Evolutionary conservation across 2,329 filamentous ascomycete genomes (phyloP).

Genomic region (Colletotrichum sublineola): DNA sequence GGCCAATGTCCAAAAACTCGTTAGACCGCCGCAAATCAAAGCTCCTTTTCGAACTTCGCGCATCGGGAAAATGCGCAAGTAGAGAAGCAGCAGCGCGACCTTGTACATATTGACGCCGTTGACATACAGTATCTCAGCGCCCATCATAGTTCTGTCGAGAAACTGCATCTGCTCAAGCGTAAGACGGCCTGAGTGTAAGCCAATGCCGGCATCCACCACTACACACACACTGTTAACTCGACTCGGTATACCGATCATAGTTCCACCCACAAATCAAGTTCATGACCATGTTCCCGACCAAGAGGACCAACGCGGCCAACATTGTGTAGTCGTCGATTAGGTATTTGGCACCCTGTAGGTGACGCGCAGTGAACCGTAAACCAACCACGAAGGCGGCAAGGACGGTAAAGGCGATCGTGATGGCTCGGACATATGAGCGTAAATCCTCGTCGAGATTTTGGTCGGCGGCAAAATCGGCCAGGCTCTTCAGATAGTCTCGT

Average conservation of each 20-base stretch:
- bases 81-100: conserved; percentile 57
- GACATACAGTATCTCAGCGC: conserved; percentile 39
- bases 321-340: conserved; percentile 38
- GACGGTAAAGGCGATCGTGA: conserved; percentile 38
- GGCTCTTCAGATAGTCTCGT: conserved; percentile 34
- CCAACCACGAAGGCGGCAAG: conserved; percentile 32
- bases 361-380: conserved; percentile 32
- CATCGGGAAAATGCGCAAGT: conserved; percentile 57
- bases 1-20: conserved; percentile 26
- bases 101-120: conserved; percentile 47
- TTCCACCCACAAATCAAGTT: conserved; percentile 29
- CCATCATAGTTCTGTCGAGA: conserved; percentile 34
- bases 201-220: conserved; percentile 36
- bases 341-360: conserved; percentile 34
- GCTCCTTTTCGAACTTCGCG: conserved; percentile 45
- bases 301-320: conserved; percentile 20
- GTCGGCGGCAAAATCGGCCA: conserved; percentile 30
- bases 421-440: conserved; percentile 25
- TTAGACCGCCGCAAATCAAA: conserved; percentile 33
- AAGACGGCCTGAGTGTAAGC: conserved; percentile 32
- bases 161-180: conserved; percentile 31
- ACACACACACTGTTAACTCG: not conserved
- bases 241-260: fast-evolving
- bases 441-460: conserved; percentile 35
- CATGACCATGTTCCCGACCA: conserved; percentile 37